Evolutionary conservation across 768 basidiomycete species (phyloP).

Genomic region (Postia placenta): DNA sequence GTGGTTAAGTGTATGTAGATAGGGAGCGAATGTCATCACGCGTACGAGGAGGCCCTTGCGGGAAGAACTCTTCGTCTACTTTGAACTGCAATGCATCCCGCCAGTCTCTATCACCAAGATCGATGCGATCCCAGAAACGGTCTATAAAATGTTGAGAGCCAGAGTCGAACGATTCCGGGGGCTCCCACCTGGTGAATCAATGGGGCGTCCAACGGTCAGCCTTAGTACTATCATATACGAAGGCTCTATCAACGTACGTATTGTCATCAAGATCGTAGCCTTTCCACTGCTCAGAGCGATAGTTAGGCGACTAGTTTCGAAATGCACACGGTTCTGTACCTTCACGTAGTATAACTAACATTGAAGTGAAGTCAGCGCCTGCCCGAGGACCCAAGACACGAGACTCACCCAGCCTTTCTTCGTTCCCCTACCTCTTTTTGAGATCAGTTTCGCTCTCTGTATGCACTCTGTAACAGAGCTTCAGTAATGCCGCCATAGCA

Average conservation of each 20-base stretch:
- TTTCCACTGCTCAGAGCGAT: conserved; percentile 17
- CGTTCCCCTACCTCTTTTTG: conserved; percentile 4
- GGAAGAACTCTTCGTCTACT: conserved; percentile 46
- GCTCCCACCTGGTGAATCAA: conserved; percentile 55
- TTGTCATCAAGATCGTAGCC: conserved; percentile 14
- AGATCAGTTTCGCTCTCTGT: conserved; percentile 32
- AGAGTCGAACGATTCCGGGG: conserved; percentile 48
- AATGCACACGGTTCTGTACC: conserved; percentile 2
- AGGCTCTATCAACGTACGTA: conserved; percentile 13
- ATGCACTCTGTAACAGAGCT: conserved; percentile 39
- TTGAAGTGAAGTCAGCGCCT: no score
- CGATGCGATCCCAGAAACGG: conserved; percentile 31
- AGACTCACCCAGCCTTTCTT: conserved; percentile 21
- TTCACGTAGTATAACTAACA: conserved; percentile 17
- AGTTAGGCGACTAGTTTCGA: no score
- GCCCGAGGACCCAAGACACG: neutral
- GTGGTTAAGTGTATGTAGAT: no score
- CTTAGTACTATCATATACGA: conserved; percentile 1
- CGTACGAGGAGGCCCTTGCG: conserved; percentile 57
- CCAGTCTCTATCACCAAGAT: conserved; percentile 37
- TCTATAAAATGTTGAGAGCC: conserved; percentile 48
- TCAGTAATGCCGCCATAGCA: neutral
- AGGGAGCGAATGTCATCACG: no score
- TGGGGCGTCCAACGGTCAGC: no score
- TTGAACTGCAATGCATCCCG: conserved; percentile 44